These are phyloP conservation scores for Dryadomyces quercivorus DNA, from an alignment of 2,329 filamentous ascomycete genomes.

Conservation along the genomic window DNA sequence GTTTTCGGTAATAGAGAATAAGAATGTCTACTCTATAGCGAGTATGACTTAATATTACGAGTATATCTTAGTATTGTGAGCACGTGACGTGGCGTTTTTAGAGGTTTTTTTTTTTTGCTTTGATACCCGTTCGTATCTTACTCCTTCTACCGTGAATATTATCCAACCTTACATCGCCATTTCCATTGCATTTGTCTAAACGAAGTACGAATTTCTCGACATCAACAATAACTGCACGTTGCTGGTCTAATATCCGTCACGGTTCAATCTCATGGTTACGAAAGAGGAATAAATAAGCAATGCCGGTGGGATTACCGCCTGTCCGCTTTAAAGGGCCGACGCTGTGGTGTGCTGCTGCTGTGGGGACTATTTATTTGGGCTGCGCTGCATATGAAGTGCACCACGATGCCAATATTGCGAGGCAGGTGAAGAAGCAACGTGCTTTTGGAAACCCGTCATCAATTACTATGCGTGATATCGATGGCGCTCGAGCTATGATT, in stretches of 20 bases:
- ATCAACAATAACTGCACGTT: neutral
- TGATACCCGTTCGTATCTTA: too few species aligned
- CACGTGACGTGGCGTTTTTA: too few species aligned
- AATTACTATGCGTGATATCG: neutral
- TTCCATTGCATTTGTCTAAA: too few species aligned
- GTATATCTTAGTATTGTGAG: too few species aligned
- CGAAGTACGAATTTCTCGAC: neutral
- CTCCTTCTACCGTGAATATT: too few species aligned
- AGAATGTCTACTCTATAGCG: too few species aligned
- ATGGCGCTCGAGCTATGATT: slow-evolving; percentile 2
- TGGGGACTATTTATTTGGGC: slow-evolving; percentile 9
- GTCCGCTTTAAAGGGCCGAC: slow-evolving; percentile 12
- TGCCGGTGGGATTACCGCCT: slow-evolving; percentile 7
- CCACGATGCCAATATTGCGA: slow-evolving; percentile 10
- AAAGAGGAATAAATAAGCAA: neutral
- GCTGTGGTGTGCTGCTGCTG: slow-evolving; percentile 12
- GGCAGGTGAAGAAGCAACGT: slow-evolving; percentile 2
- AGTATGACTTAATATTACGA: too few species aligned
- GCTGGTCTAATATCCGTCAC: neutral
- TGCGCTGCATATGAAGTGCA: slow-evolving; percentile 10
- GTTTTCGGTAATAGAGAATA: too few species aligned
- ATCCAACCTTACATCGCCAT: neutral
- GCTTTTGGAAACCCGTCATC: neutral
- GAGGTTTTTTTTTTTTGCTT: too few species aligned
- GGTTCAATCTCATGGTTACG: neutral